Conservation (phyloP, 1,284 basidiomycete species). For the Cryptococcus sp. region DNA sequence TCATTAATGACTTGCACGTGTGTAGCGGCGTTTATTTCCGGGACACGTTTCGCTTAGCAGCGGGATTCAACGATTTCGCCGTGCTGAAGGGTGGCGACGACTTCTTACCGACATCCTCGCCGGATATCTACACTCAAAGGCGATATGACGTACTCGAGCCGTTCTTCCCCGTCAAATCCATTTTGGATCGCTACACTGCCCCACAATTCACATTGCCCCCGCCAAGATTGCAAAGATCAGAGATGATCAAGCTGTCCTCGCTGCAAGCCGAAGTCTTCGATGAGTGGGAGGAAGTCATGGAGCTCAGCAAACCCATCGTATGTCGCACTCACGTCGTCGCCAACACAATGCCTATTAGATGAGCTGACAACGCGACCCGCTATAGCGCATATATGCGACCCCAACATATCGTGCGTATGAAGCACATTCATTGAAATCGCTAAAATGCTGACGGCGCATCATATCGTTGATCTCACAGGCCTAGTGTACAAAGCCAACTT, state of each 20-base stretch:
- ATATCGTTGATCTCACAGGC: not conserved
- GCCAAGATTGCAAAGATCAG: conserved; percentile 8
- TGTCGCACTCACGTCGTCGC: not conserved
- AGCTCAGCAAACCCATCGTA: conserved; percentile 8
- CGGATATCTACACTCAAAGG: conserved; percentile 5
- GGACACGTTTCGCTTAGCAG: not conserved
- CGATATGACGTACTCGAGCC: not conserved
- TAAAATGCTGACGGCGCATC: not conserved
- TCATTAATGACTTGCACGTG: too few species aligned
- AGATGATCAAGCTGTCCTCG: conserved; percentile 10
- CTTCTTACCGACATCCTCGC: conserved; percentile 5
- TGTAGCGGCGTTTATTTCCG: not conserved
- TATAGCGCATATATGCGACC: conserved; percentile 12
- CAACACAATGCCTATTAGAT: not conserved
- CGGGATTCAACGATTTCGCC: not conserved
- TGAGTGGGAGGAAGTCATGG: conserved; percentile 7
- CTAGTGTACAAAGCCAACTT: conserved; percentile 9
- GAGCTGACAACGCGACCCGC: not conserved
- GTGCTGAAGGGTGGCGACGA: not conserved
- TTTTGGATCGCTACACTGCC: conserved; percentile 1
- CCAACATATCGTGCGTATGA: conserved; percentile 11
- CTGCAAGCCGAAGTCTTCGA: conserved; percentile 2
- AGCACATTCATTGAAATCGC: not conserved
- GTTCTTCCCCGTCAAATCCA: not conserved
- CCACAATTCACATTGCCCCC: conserved; percentile 13